Conservation (phyloP, 176 grass and related monocot genomes). For the Zoysia japonica region DNA sequence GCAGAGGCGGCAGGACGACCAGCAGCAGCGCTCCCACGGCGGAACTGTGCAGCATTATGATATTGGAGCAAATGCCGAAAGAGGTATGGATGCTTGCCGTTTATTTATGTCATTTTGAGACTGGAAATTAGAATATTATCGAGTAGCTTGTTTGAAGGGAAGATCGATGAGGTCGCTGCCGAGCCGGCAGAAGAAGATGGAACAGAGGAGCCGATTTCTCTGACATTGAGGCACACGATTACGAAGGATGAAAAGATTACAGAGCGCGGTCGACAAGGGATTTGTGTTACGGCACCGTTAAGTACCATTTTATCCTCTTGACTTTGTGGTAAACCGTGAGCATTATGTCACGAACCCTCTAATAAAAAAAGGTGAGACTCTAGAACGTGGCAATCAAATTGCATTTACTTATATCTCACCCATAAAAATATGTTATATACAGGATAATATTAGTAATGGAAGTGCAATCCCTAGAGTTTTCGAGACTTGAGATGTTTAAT, state of each 20-base stretch:
- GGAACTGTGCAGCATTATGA: slow-evolving; percentile 9
- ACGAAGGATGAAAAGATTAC: not conserved
- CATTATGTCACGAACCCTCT: not conserved
- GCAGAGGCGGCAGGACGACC: not conserved
- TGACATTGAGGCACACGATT: not conserved
- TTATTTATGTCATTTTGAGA: not conserved
- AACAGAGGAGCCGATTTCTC: slow-evolving; percentile 9
- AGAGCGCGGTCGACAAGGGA: not conserved
- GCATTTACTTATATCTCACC: not conserved
- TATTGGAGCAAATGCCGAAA: not conserved
- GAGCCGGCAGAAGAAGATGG: not conserved
- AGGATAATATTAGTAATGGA: not conserved
- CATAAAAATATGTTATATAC: not conserved
- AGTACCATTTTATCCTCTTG: not conserved
- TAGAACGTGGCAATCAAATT: not conserved
- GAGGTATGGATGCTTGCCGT: not conserved
- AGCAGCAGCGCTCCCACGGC: not conserved
- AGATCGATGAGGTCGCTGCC: not conserved
- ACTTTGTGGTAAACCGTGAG: not conserved
- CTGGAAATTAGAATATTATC: not conserved
- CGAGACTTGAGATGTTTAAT: too few species aligned
- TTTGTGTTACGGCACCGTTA: not conserved
- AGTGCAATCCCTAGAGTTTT: too few species aligned
- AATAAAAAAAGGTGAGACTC: not conserved
- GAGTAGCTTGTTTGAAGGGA: not conserved